Percentiles rank a stretch among this genome's conserved stretches.
phyloP scores from a whole-genome alignment of 768 basidiomycete genomes.

The Clitopilus passeckerianus region DNA sequence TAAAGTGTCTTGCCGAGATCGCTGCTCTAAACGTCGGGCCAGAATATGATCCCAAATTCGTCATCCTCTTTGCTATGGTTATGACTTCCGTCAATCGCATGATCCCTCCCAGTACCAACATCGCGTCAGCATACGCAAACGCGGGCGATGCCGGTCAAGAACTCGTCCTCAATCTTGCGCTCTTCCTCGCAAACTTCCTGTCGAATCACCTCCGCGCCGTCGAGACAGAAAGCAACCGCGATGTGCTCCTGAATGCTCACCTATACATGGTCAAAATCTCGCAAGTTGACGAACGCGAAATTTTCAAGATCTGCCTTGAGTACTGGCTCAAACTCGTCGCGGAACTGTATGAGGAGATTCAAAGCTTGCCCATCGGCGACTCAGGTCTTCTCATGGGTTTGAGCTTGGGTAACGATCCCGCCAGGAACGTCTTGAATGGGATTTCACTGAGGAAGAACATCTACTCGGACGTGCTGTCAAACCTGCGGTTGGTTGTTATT shows the following conservation, averaged over 20 bases:
- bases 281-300: constrained; percentile 96
- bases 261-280: constrained; percentile 98
- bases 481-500: constrained; percentile 91
- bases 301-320: constrained; percentile 98
- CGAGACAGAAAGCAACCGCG: constrained; percentile 85
- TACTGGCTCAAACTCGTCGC: constrained; percentile 97
- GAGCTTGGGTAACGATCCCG: constrained; percentile 63
- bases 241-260: constrained; percentile 93
- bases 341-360: constrained; percentile 96
- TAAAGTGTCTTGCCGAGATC: constrained; percentile 96
- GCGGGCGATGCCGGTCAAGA: constrained; percentile 93
- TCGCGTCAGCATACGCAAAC: constrained; percentile 85
- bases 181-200: constrained; percentile 98
- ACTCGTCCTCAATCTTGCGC: constrained; percentile 91
- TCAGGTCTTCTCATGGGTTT: constrained; percentile 86
- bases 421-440: constrained; percentile 65
- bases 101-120: constrained; percentile 94
- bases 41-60: constrained; percentile 98
- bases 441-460: constrained; percentile 89
- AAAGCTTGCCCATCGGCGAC: constrained; percentile 84
- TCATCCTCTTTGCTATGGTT: constrained; percentile 95
- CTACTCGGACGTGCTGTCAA: constrained; percentile 92
- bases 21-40: constrained; percentile 91
- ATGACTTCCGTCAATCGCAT: constrained; percentile 97
- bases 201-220: constrained; percentile 91